A percentile compares a stretch with the other conserved stretches of the same genome.
Conservation (phyloP, 257 asterid genomes). For the Nemophila menziesii region DNA sequence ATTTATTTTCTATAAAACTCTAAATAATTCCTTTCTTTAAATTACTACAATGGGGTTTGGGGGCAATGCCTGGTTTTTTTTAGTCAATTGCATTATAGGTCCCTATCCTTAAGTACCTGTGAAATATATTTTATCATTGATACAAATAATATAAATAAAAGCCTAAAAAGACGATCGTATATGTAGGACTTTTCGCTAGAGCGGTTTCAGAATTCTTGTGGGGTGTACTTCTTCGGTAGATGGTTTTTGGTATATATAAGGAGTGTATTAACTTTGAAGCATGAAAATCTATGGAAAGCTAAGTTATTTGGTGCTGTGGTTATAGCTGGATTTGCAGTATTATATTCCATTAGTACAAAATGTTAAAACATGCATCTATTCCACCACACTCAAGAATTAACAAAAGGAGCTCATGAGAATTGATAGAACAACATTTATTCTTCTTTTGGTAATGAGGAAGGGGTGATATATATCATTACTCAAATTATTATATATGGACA, state of each 20-base stretch:
- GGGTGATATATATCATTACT: no score
- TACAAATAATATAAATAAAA: no score
- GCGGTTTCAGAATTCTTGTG: constrained; percentile 47
- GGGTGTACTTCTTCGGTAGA: constrained; percentile 34
- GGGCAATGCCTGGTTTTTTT: no score
- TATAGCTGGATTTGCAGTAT: constrained; percentile 36
- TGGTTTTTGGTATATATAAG: constrained; percentile 45
- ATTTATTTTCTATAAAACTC: background rate
- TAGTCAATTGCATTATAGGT: no score
- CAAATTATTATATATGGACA: no score
- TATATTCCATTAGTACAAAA: constrained; percentile 21
- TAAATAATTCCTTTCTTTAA: background rate
- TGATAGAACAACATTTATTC: background rate
- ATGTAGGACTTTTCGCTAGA: constrained; percentile 59
- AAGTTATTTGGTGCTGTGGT: constrained; percentile 36
- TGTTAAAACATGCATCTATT: background rate
- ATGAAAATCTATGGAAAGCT: constrained; percentile 14
- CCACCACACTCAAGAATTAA: background rate
- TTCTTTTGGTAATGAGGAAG: no score
- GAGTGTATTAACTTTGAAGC: constrained; percentile 18
- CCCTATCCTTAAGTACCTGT: no score
- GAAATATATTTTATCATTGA: no score
- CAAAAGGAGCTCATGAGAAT: background rate
- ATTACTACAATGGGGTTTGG: background rate
- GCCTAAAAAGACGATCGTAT: no score